phyloP scores from a whole-genome alignment of 2,329 filamentous ascomycete genomes.

The Lecanicillium sp. region DNA sequence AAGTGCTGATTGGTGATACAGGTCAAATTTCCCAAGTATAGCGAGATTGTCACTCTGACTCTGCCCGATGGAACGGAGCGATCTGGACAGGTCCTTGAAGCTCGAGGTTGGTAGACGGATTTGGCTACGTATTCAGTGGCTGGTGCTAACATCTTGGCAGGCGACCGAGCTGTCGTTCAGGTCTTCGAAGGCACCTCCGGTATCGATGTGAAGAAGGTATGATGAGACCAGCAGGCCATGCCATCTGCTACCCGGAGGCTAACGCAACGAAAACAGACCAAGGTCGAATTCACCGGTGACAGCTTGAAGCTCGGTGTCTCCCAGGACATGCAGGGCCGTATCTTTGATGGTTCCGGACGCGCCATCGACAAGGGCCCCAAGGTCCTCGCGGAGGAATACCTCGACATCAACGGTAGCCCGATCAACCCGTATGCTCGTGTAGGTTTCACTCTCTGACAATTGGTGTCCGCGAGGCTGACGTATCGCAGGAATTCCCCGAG shows the following conservation, averaged over 20 bases:
- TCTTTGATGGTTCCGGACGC: conserved; percentile 96
- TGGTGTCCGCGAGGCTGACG: conserved; percentile 12
- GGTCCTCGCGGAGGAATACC: conserved; percentile 93
- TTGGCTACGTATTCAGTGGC: too few relatives aligned
- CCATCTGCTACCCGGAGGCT: too few relatives aligned
- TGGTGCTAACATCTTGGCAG: conserved; percentile 34
- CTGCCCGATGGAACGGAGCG: conserved; percentile 91
- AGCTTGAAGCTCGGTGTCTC: conserved; percentile 98
- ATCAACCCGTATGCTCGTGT: conserved; percentile 98
- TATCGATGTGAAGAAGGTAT: conserved; percentile 98
- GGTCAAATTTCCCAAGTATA: conserved; percentile 97
- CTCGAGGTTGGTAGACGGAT: conserved; percentile 62
- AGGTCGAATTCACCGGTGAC: conserved; percentile 94
- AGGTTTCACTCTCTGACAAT: conserved; percentile 25
- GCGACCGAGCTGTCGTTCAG: conserved; percentile 91
- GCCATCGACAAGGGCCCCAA: conserved; percentile 99
- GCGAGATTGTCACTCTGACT: conserved; percentile 95
- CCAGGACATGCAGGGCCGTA: conserved; percentile 98
- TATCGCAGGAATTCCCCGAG: conserved; percentile 80
- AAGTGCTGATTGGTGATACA: conserved; percentile 27
- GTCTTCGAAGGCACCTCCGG: conserved; percentile 96
- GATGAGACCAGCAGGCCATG: too few relatives aligned
- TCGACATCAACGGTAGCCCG: conserved; percentile 97
- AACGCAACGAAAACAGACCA: conserved; percentile 55
- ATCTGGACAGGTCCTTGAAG: conserved; percentile 93